Evolutionary conservation across 352 stramenopile genomes (phyloP).

Genomic region (Sclerospora graminicola): DNA sequence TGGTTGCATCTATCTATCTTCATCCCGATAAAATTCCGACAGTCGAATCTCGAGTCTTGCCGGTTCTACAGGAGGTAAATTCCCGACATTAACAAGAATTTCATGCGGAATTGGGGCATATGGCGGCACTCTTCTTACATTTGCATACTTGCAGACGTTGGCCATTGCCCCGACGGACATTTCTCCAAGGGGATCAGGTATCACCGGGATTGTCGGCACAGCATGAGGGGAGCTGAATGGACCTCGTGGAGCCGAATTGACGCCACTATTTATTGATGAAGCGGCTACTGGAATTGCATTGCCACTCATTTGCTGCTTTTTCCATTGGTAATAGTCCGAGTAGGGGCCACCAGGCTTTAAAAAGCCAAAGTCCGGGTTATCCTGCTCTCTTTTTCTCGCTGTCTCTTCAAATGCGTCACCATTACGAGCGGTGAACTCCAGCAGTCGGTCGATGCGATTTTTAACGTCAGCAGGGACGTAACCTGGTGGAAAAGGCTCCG

Average conservation of each 20-base stretch:
- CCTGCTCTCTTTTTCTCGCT: constrained; percentile 25
- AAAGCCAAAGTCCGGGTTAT: constrained; percentile 53
- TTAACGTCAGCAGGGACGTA: constrained; percentile 26
- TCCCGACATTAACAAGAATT: constrained; percentile 20
- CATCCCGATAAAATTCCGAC: constrained; percentile 44
- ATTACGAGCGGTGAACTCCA: constrained; percentile 54
- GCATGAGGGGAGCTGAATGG: background rate
- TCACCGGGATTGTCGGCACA: background rate
- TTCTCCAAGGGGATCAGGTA: constrained; percentile 5
- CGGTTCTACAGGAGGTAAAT: constrained; percentile 29
- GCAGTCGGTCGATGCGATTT: constrained; percentile 43
- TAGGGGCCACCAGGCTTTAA: constrained; percentile 27
- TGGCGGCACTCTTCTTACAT: constrained; percentile 18
- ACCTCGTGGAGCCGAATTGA: too few species aligned
- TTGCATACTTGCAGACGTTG: constrained; percentile 37
- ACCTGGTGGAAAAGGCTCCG: constrained; percentile 1
- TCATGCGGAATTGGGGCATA: constrained; percentile 35
- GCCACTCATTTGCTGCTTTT: constrained; percentile 27
- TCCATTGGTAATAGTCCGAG: constrained; percentile 44
- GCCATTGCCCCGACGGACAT: constrained; percentile 43
- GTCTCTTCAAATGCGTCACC: constrained; percentile 44
- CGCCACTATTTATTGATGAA: background rate
- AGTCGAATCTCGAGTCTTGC: constrained; percentile 44
- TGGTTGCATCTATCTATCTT: too few species aligned
- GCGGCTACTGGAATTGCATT: background rate